Percentiles rank a stretch among this genome's conserved stretches.
Conservation (phyloP, 2,329 filamentous ascomycete genomes). For the Fusarium longipes region DNA sequence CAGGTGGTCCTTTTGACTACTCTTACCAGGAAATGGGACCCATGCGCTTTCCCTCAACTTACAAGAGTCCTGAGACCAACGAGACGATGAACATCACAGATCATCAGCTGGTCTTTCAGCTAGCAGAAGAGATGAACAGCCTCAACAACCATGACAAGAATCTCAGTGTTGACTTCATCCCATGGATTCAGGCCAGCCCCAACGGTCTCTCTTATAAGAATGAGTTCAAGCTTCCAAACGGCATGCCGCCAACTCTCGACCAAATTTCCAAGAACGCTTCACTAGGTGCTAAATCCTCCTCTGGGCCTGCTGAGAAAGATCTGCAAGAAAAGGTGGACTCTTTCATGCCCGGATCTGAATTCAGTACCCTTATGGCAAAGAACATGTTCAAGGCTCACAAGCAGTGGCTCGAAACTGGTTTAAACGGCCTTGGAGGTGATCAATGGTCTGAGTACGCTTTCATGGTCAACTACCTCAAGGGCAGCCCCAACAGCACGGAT, state of each 20-base stretch:
- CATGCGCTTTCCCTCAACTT: conserved; percentile 11
- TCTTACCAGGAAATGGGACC: conserved; percentile 27
- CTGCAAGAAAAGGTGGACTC: not conserved
- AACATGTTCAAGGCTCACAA: conserved; percentile 25
- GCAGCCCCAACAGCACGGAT: conserved; percentile 5
- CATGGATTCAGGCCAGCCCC: not conserved
- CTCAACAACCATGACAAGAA: conserved; percentile 14
- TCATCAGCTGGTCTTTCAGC: conserved; percentile 7
- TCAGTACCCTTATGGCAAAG: conserved; percentile 18
- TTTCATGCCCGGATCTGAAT: not conserved
- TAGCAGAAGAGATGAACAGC: conserved; percentile 14
- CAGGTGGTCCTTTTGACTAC: conserved; percentile 5
- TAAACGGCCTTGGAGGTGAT: conserved; percentile 3
- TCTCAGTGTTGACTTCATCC: conserved; percentile 14
- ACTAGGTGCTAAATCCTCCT: not conserved
- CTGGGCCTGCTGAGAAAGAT: not conserved
- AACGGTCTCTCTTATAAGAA: conserved; percentile 13
- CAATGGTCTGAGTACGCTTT: conserved; percentile 16
- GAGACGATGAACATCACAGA: conserved; percentile 24
- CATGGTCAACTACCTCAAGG: conserved; percentile 20
- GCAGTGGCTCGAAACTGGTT: conserved; percentile 14
- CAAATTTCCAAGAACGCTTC: not conserved
- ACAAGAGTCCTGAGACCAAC: conserved; percentile 6
- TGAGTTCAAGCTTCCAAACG: conserved; percentile 7
- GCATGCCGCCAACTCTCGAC: not conserved